These are phyloP conservation scores for Coemansia sp. DNA, from an alignment of 192 early-diverging fungal species.

Conservation along the genomic window DNA sequence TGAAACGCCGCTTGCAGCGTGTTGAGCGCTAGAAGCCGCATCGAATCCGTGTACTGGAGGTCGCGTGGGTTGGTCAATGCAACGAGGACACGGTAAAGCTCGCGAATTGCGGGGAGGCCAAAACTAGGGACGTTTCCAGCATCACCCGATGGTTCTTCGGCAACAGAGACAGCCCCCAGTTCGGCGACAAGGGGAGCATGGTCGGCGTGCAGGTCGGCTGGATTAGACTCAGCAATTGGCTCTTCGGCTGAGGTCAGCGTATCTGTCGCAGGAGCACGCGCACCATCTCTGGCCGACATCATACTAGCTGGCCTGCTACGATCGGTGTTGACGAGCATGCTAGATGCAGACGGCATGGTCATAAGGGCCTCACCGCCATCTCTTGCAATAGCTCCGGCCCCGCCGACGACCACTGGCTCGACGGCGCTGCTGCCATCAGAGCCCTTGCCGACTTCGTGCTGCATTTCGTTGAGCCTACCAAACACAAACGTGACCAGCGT, in stretches of 20 bases:
- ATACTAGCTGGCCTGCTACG: conserved; percentile 7
- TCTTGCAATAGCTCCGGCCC: background rate
- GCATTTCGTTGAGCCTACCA: conserved; percentile 27
- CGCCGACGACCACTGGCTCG: background rate
- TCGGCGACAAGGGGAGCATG: background rate
- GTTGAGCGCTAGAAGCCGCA: conserved; percentile 87
- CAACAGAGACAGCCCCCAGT: background rate
- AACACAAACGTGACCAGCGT: conserved; percentile 51
- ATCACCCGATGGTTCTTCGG: background rate
- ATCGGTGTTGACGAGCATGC: conserved; percentile 34
- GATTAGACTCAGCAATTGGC: background rate
- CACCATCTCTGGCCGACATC: background rate
- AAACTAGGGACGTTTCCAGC: conserved; percentile 14
- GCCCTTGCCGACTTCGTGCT: conserved; percentile 1
- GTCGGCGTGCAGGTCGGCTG: background rate
- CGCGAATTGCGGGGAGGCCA: conserved; percentile 83
- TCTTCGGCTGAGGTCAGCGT: background rate
- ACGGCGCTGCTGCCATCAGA: background rate
- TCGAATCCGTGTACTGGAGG: conserved; percentile 88
- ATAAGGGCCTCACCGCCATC: conserved; percentile 13
- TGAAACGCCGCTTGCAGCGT: conserved; percentile 85
- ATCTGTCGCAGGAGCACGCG: background rate
- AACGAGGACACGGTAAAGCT: conserved; percentile 87
- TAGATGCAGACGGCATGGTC: conserved; percentile 31
- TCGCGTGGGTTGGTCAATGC: conserved; percentile 88